Conservation (phyloP, 2,329 filamentous ascomycete genomes). For the Ophiosphaerella korrae region DNA sequence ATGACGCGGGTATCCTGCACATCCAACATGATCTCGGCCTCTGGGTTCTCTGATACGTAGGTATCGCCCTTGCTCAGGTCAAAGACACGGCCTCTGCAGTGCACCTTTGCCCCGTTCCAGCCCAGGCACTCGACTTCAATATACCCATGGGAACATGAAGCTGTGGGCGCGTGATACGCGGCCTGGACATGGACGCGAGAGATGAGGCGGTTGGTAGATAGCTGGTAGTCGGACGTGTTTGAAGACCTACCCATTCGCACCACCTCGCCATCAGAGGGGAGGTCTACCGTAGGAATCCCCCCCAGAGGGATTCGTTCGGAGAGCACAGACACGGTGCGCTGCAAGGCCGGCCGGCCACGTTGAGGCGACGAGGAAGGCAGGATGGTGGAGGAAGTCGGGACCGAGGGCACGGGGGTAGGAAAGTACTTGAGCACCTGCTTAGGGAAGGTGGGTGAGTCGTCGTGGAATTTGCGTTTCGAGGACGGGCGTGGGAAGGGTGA, state of each 20-base stretch:
- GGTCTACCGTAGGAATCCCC: constrained; percentile 79
- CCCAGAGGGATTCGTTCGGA: constrained; percentile 85
- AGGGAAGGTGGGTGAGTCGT: constrained; percentile 53
- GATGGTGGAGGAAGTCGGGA: constrained; percentile 92
- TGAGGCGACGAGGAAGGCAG: constrained; percentile 77
- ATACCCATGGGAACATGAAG: constrained; percentile 72
- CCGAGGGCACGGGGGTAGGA: constrained; percentile 70
- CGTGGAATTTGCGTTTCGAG: constrained; percentile 67
- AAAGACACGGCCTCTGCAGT: constrained; percentile 86
- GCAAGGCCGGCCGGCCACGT: constrained; percentile 56
- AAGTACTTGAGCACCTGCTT: constrained; percentile 69
- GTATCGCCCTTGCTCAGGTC: constrained; percentile 86
- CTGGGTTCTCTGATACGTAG: constrained; percentile 87
- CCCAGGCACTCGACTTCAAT: constrained; percentile 90
- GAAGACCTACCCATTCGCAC: constrained; percentile 91
- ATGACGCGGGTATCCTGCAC: constrained; percentile 91
- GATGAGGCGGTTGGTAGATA: constrained; percentile 89
- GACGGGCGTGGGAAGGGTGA: constrained; percentile 74
- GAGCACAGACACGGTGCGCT: constrained; percentile 63
- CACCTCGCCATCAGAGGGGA: constrained; percentile 79
- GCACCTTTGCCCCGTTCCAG: constrained; percentile 93
- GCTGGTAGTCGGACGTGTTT: constrained; percentile 92
- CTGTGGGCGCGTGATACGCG: constrained; percentile 73
- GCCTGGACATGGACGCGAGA: constrained; percentile 93
- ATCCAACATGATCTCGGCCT: constrained; percentile 90